These are phyloP conservation scores for Cucurbita maxima DNA, from an alignment of 306 rosid species.

Conservation along the genomic window DNA sequence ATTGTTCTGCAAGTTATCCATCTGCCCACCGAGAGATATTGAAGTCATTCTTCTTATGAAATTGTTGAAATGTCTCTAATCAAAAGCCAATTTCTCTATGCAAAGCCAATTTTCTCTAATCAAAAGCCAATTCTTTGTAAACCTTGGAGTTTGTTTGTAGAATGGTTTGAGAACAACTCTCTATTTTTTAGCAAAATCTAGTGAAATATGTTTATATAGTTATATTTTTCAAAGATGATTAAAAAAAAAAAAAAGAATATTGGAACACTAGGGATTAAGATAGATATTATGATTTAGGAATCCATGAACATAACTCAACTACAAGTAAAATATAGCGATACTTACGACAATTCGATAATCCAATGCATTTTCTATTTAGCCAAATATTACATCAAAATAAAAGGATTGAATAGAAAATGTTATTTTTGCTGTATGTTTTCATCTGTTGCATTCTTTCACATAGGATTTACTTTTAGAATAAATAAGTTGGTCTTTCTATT, in stretches of 20 bases:
- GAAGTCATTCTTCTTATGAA: too few species aligned
- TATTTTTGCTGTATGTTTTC: not conserved
- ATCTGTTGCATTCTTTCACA: not conserved
- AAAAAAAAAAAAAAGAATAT: not conserved
- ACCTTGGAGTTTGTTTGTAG: not conserved
- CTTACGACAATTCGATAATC: not conserved
- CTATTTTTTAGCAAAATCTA: not conserved
- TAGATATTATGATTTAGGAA: not conserved
- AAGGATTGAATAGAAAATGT: not conserved
- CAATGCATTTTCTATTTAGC: not conserved
- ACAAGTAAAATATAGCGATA: not conserved
- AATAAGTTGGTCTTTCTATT: not conserved
- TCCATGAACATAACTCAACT: not conserved
- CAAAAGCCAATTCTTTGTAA: not conserved
- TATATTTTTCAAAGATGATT: not conserved
- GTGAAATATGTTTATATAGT: not conserved
- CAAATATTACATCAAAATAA: not conserved
- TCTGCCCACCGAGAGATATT: too few species aligned
- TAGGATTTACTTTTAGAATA: not conserved
- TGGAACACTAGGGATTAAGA: not conserved
- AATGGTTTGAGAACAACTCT: not conserved
- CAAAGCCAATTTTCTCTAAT: too few species aligned
- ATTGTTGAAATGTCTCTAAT: too few species aligned
- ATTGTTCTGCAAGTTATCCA: too few species aligned
- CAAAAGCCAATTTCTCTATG: too few species aligned